Evolutionary conservation across 371 early-diverging fungal species (phyloP), one percentile per base, ranked within the genome.

Genomic region (Rhizopus arrhizus): DNA sequence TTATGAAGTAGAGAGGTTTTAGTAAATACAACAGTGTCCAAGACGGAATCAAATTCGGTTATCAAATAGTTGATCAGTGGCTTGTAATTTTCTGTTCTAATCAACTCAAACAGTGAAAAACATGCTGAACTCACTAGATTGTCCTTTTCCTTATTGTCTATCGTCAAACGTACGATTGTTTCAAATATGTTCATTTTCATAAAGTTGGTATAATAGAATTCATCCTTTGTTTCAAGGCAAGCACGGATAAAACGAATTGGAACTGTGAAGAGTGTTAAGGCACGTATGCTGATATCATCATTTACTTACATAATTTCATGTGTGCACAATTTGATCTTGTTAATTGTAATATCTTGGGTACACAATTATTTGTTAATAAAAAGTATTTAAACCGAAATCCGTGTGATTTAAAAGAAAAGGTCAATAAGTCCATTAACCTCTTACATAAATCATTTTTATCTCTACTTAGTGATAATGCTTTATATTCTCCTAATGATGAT

Each of bases 41-140:
- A 71, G 51, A 80, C 74, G 29, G 83, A 62, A 51, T 86, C 83
- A 63, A 84, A 84, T 48, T 85, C 72, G 5, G 81, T 80, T 5
- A 91, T 81, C n/a, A 94, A 65, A 64, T 93, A 88, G n/a, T 81
- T 58, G 16, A 95, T 71, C 51, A 96, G 62, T 1, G 76, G 57
- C 65, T 90, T 87, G 61, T 85, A 73, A 59, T 89, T 90, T 64
- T 90, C 89, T 68, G 75, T 86, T 55, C 86, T 79, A 54, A 95
- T 86, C 66, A 80, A 89, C 28, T 90, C 91, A 55, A 96, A 84
- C 35, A 96, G 68, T 58, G 95, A 95, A 43, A 94, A 77, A 60
- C 91, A 94, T 0, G 95, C 92, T 1, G 96, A 95, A 65, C 93
- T 92, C 43, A 94, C 54, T 48, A 95, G 65, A 59, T 95, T 95